Evolutionary conservation across 805 yeast species (phyloP).

Genomic region (Yamadazyma nakazawae): DNA sequence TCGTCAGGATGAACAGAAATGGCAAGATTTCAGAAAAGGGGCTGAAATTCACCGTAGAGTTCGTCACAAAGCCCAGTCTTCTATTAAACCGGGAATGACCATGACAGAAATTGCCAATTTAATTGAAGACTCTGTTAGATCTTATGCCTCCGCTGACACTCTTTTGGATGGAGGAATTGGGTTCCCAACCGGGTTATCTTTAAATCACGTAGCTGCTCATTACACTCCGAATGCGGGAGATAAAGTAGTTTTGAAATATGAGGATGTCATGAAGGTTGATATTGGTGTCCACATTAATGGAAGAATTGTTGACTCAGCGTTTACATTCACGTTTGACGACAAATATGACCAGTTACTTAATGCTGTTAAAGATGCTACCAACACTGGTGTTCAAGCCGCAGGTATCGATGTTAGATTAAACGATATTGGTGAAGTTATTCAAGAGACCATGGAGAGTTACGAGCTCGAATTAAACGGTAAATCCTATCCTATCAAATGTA

Average conservation of each 20-base stretch:
- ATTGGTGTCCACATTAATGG: constrained; percentile 97
- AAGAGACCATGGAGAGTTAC: constrained; percentile 95
- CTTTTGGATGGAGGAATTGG: constrained; percentile 81
- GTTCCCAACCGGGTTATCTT: constrained; percentile 95
- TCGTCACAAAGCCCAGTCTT: constrained; percentile 70
- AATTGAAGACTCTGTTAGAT: constrained; percentile 81
- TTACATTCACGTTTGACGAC: constrained; percentile 83
- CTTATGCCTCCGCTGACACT: constrained; percentile 64
- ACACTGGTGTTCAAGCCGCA: constrained; percentile 87
- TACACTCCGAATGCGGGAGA: constrained; percentile 97
- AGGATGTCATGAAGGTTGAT: constrained; percentile 95
- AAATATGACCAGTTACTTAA: constrained; percentile 74
- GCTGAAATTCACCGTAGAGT: constrained; percentile 96
- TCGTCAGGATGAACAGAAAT: constrained; percentile 54
- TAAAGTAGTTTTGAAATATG: constrained; percentile 70
- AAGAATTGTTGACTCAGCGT: constrained; percentile 90
- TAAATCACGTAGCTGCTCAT: constrained; percentile 95
- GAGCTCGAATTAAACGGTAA: constrained; percentile 90
- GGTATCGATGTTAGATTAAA: constrained; percentile 95
- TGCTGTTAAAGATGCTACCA: constrained; percentile 91
- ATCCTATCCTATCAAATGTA: constrained; percentile 78
- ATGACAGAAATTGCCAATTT: constrained; percentile 87
- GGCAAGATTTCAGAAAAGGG: constrained; percentile 91
- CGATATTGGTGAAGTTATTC: constrained; percentile 93
- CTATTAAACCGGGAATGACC: constrained; percentile 86